Evolutionary conservation across 441 rosid species (phyloP).

Genomic region (Corymbia calophylla): DNA sequence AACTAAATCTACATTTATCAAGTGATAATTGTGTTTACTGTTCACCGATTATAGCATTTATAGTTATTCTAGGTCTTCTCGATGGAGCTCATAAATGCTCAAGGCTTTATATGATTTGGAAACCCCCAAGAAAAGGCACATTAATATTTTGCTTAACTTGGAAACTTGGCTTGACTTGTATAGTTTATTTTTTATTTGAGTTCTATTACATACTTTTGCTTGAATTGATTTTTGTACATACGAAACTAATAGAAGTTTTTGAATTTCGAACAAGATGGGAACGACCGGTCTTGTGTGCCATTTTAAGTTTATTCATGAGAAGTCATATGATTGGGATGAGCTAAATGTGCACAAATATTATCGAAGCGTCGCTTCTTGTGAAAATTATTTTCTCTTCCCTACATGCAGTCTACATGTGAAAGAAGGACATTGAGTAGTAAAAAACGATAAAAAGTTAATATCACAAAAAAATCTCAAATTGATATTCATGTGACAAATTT

Average conservation of each 20-base stretch:
- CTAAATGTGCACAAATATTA: neutral
- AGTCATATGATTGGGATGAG: neutral
- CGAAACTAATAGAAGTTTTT: neutral
- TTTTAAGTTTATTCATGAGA: neutral
- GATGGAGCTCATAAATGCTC: neutral
- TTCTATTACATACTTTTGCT: neutral
- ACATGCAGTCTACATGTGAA: neutral
- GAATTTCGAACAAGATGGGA: neutral
- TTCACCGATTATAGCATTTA: neutral
- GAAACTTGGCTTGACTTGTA: neutral
- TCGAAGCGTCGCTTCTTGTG: neutral
- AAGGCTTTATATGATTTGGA: no score
- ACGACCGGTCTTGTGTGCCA: neutral
- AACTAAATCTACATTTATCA: neutral
- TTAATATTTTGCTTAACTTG: no score
- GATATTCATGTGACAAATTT: no score
- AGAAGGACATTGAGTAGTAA: neutral
- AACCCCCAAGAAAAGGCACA: no score
- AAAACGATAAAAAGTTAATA: no score
- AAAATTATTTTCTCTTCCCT: neutral
- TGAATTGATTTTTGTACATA: neutral
- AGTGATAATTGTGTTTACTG: neutral
- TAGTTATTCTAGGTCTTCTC: neutral
- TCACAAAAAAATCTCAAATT: no score
- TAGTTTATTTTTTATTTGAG: neutral